Base-by-base conservation (phyloP, 257 asterid species). In the Solanum chaucha region DNA sequence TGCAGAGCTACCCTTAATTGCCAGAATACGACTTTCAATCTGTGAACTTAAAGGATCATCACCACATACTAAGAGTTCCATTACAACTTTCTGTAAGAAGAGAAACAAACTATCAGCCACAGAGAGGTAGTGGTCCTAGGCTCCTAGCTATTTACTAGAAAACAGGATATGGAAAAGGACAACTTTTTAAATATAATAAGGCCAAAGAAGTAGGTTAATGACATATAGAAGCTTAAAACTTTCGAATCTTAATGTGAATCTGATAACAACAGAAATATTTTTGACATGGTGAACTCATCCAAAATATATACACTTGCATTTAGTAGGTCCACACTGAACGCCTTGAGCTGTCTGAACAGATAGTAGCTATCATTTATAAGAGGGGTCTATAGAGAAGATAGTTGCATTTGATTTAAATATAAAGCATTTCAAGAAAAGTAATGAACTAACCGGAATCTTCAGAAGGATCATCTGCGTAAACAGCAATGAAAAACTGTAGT, bases 401-500 rank as follows among this genome's bases (percentile, higher is more conserved):
- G 28, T 17, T 48, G 28, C 85, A 48, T 81, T 81, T 81, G 85
- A 48, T 48, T 28, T 86, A 72, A 87, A 89, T 36, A 87, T 8
- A 46, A 88, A 86, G 75, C 28, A 87, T 67, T 64, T 88, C 55
- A 73, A 73, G 87, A 89, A 67, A 71, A 24, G 20, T 65, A 32
- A n/a, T 15, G 87, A 89, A 94, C 99, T 94, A 90, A 94, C 99
- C 70, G 96, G 94, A 78, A 91, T 82, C 88, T 90, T 94, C 89
- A 94, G 87, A 87, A 94, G 85, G 90, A 90, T 36, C 82, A 36
- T 73, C 82, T 73, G 82, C 30, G 1, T 86, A 74, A 86, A 73
- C 83, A 68, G 35, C 20, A 82, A 89, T 20, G 85, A 73, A 64
- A 86, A 86, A 83, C n/a, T 28, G 75, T 72, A 84, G 48, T 85